Evolutionary conservation across 2,329 filamentous ascomycete species (phyloP).

Genomic region (Pseudocercospora fuligena): DNA sequence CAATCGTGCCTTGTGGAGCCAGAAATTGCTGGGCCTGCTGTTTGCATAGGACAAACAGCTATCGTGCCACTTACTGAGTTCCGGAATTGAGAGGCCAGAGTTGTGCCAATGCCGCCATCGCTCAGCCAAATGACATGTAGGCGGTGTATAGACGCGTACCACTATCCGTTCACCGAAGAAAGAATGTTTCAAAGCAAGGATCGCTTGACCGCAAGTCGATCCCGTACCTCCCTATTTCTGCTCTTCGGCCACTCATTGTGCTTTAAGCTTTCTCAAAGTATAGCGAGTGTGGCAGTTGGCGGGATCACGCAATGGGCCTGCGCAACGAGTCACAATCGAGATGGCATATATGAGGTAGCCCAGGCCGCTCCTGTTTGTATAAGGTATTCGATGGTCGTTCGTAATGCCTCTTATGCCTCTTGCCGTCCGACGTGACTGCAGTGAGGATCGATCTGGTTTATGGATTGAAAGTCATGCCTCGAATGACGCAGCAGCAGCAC

Average conservation of each 20-base stretch:
- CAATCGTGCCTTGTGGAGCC: no score
- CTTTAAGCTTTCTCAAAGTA: constrained; percentile 2
- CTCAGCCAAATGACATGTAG: constrained; percentile 3
- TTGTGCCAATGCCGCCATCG: constrained; percentile 4
- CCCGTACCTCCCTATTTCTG: neutral
- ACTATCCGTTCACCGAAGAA: neutral
- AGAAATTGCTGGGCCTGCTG: no score
- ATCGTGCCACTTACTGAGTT: neutral
- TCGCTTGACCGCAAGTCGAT: constrained; percentile 1
- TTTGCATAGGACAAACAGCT: neutral
- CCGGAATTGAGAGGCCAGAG: neutral
- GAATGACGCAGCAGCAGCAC: neutral
- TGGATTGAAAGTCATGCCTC: neutral
- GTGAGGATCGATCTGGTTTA: constrained; percentile 12
- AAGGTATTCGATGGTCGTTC: neutral
- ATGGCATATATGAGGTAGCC: neutral
- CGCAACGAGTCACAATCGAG: constrained; percentile 1
- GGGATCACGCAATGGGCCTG: neutral
- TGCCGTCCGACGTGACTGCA: constrained; percentile 20
- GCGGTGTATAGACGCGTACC: constrained; percentile 5
- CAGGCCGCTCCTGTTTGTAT: neutral
- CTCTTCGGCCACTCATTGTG: neutral
- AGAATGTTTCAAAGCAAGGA: constrained; percentile 5
- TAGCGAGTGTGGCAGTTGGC: neutral
- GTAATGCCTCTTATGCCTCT: constrained; percentile 25